Evolutionary conservation across 176 grass and related monocot genomes (phyloP), one percentile per base, ranked within the genome.

Genomic region (Dendrocalamus sinicus): DNA sequence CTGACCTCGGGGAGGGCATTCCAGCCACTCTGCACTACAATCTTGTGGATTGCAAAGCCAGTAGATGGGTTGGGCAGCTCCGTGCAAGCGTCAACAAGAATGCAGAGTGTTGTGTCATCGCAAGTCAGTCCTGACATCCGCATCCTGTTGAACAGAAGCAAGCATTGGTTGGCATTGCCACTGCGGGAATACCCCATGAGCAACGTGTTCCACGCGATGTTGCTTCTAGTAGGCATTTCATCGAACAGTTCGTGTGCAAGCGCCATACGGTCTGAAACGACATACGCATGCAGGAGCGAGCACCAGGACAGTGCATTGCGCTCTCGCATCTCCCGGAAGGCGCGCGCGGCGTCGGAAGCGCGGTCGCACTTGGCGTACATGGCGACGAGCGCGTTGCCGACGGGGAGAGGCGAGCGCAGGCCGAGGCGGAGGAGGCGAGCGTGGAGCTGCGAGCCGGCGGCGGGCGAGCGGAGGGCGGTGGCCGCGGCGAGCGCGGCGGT

Each of bases 271-370:
- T 41, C 79, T 8, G 88, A 80, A 4, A 26, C 32, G 5, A 88
- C 73, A 32, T 90, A 84, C 0, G 67, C 88, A 15, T 92, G 62
- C 23, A 94, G 88, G 63, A 94, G 88, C 4, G 93, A 90, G 70
- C 93, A 95, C 93, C 93, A 92, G 4, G 93, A 92, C 10, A 92
- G 54, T 40, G n/a, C 90, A 39, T 92, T 89, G 75, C 71, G 82
- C 48, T 78, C 79, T 12, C 70, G 57, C 93, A 90, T 92, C 86
- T 90, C 90, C 22, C 62, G 14, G 83, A 95, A 95, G 16, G 77
- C 85, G 70, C 61, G 84, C 8, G 48, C 69, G 0, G 93, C 90
- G 57, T 95, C 88, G 32, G 13, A 37, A 3, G 83, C 24, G 41
- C 70, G 75, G 43, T 48, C 47, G 82, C 90, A 92, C 85, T 72